Conservation (phyloP, 148 eudicot species). For the Vaccinium macrocarpon region DNA sequence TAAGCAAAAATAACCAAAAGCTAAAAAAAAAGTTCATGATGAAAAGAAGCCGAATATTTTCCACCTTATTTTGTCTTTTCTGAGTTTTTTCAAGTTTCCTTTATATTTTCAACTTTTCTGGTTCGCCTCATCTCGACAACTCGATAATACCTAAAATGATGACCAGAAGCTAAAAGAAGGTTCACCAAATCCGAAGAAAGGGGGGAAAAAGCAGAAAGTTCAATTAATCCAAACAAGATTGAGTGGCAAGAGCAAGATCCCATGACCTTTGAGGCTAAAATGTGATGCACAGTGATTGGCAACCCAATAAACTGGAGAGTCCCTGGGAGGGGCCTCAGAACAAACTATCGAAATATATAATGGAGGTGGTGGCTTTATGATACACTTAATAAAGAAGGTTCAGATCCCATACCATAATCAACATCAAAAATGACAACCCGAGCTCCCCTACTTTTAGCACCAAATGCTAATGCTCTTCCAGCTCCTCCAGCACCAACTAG, state of each 20-base stretch:
- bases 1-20: neutral
- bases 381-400: neutral
- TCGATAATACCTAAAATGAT: neutral
- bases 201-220: neutral
- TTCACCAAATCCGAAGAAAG: neutral
- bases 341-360: neutral
- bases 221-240: neutral
- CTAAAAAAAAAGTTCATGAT: neutral
- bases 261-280: neutral
- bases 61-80: neutral
- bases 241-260: neutral
- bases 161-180: neutral
- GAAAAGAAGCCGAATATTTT: neutral
- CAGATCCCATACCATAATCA: slow-evolving; percentile 33
- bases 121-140: neutral
- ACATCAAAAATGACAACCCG: slow-evolving; percentile 38
- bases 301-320: slow-evolving; percentile 7
- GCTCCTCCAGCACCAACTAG: slow-evolving; percentile 62
- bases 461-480: slow-evolving; percentile 53
- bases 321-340: neutral
- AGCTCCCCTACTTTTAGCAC: slow-evolving; percentile 50
- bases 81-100: neutral
- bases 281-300: slow-evolving; percentile 14
- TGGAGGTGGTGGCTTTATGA: neutral
- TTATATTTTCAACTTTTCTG: neutral